Base-by-base conservation (phyloP, 805 yeast genomes). In the Myxozyma monticola region DNA sequence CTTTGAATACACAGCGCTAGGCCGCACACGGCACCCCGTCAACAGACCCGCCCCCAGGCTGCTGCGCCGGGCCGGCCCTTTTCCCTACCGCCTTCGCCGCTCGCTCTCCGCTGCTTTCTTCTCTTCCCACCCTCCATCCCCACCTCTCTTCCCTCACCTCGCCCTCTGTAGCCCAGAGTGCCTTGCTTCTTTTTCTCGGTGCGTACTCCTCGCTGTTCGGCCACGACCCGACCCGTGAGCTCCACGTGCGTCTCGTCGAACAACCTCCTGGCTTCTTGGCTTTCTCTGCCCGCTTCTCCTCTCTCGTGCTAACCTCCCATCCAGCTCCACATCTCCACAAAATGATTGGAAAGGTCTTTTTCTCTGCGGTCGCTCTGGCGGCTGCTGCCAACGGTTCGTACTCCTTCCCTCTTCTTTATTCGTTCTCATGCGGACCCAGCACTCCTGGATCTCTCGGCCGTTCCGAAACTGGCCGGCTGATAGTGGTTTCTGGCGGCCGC, bases 371-470 rank as follows among this genome's bases (percentile, higher is more conserved):
- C 37, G 60, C 56, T 18, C 39, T 48, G 29, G 48, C 51, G 21
- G 57, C 57, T 18, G 42, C 48, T 20, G 59, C 30, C 37, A 29
- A 43, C 18, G 60, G 60, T 57, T 25, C 34, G 30, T 21, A 20
- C 21, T 20, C 17, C 2, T 45, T 22, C 34, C 30, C 10, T 46
- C 29, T 17, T 14, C 21, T 15, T 5, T 17, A 2, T 8, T 20
- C 2, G 25, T n/a, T 6, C 35, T 26, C 20, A 7, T 22, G 21
- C 18, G 4, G 22, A 15, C 12, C 14, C 21, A 18, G 21, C 17
- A 25, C 17, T 28, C 20, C 35, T 14, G 37, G 17, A 39, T 20
- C n/a, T 29, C 12, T 25, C 17, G 30, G 14, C 29, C 21, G 30
- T 17, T 7, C 22, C 7, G 14, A 6, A 17, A 18, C 20, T 8